Percentiles rank a stretch among this genome's conserved stretches.
phyloP scores from a whole-genome alignment of 108 stramenopile species.

The Cylindrotheca fusiformis region DNA sequence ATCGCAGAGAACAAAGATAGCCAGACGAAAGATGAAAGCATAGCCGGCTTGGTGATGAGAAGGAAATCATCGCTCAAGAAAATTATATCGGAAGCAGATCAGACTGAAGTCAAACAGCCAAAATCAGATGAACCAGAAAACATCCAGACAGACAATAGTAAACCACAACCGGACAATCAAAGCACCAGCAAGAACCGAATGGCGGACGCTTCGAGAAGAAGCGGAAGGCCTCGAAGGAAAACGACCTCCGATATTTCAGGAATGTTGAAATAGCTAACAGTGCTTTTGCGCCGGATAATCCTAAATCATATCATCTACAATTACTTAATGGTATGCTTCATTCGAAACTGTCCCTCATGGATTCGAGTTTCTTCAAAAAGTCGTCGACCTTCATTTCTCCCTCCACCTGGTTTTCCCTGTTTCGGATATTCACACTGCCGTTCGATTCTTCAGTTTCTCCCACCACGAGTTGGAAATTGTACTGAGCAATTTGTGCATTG shows the following conservation, averaged over 20 bases:
- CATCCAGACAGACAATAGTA: background rate
- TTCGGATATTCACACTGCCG: conserved; percentile 90
- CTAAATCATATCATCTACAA: too few relatives aligned
- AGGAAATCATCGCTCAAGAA: too few relatives aligned
- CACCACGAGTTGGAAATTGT: conserved; percentile 98
- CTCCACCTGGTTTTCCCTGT: conserved; percentile 87
- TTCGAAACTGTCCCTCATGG: too few relatives aligned
- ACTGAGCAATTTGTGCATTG: conserved; percentile 94
- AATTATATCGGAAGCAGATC: too few relatives aligned
- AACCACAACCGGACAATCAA: background rate
- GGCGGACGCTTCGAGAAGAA: conserved; percentile 40
- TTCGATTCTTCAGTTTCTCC: conserved; percentile 89
- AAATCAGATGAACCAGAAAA: background rate
- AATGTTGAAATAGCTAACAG: conserved; percentile 22
- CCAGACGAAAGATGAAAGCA: background rate
- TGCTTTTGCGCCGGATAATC: too few relatives aligned
- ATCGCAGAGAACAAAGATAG: conserved; percentile 10
- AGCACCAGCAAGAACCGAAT: conserved; percentile 3
- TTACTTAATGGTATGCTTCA: background rate
- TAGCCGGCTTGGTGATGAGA: conserved; percentile 8
- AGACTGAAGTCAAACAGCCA: too few relatives aligned
- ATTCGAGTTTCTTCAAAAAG: conserved; percentile 51
- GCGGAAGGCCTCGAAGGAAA: conserved; percentile 53
- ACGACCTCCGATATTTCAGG: conserved; percentile 57
- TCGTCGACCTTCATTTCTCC: conserved; percentile 91